Conservation (phyloP, 108 stramenopile genomes). For the Skeletonema grethae region DNA sequence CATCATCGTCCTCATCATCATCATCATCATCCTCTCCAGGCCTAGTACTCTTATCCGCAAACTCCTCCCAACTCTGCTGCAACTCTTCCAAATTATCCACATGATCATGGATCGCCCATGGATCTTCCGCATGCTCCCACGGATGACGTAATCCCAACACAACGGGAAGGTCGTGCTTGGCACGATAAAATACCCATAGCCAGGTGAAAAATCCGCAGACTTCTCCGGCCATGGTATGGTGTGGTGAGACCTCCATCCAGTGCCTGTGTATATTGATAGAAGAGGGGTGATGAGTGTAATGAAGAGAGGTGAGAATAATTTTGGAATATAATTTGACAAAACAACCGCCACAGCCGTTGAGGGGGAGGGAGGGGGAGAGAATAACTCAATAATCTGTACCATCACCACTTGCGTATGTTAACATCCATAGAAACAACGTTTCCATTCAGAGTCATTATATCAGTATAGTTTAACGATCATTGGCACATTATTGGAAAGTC, state of each 20-base stretch:
- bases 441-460: conserved; percentile 6
- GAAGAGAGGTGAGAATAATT: neutral
- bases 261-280: conserved; percentile 26
- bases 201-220: conserved; percentile 75
- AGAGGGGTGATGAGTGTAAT: neutral
- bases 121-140: conserved; percentile 78
- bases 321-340: neutral
- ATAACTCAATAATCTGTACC: neutral
- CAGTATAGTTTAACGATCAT: conserved; percentile 8
- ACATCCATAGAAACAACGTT: conserved; percentile 6
- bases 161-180: conserved; percentile 70
- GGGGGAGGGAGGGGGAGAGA: neutral
- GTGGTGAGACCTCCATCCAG: conserved; percentile 48
- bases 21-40: conserved; percentile 76
- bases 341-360: neutral
- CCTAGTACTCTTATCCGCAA: conserved; percentile 45
- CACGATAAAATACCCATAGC: conserved; percentile 86
- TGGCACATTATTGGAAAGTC: neutral
- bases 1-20: conserved; percentile 52
- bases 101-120: conserved; percentile 40
- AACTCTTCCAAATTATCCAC: conserved; percentile 54
- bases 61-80: conserved; percentile 60
- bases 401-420: conserved; percentile 1
- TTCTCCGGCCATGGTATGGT: conserved; percentile 57
- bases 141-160: conserved; percentile 79